phyloP scores from a whole-genome alignment of 2,329 filamentous ascomycete genomes.

The Neophaeococcomyces mojaviensis region DNA sequence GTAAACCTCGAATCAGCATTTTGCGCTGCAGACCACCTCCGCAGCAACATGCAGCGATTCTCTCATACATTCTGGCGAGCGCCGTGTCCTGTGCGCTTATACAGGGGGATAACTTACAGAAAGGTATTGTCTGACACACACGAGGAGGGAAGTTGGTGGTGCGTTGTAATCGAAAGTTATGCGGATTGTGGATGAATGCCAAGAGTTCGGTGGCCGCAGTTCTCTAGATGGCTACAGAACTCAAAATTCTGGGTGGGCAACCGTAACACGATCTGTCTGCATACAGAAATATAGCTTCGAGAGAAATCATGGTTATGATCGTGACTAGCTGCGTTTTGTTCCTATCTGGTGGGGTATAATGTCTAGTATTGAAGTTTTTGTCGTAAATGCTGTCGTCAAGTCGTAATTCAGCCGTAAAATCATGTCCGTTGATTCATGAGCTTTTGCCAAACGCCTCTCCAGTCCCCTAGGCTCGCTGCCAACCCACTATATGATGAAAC shows the following conservation, averaged over 20 bases:
- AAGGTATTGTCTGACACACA: constrained; percentile 4
- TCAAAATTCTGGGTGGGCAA: too few relatives aligned
- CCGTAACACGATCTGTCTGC: too few relatives aligned
- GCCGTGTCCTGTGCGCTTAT: not conserved
- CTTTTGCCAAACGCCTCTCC: not conserved
- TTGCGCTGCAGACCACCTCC: constrained; percentile 92
- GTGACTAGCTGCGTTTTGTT: constrained; percentile 1
- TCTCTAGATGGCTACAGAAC: too few relatives aligned
- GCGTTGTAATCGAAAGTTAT: not conserved
- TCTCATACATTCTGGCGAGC: constrained; percentile 21
- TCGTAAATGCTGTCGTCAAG: constrained; percentile 3
- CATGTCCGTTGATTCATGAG: too few relatives aligned
- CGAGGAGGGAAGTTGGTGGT: not conserved
- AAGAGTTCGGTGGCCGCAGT: too few relatives aligned
- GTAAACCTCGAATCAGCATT: constrained; percentile 90
- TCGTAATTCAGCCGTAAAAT: constrained; percentile 3
- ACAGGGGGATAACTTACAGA: not conserved
- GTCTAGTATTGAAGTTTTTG: not conserved
- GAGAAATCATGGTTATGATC: not conserved
- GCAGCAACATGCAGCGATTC: constrained; percentile 99
- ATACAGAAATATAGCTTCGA: too few relatives aligned
- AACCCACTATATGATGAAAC: too few relatives aligned
- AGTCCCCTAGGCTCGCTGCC: not conserved
- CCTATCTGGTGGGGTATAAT: constrained; percentile 1
- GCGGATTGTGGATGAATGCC: not conserved